These are phyloP conservation scores for Pleurotus cornucopiae DNA, from an alignment of 768 basidiomycete species.

Conservation along the genomic window DNA sequence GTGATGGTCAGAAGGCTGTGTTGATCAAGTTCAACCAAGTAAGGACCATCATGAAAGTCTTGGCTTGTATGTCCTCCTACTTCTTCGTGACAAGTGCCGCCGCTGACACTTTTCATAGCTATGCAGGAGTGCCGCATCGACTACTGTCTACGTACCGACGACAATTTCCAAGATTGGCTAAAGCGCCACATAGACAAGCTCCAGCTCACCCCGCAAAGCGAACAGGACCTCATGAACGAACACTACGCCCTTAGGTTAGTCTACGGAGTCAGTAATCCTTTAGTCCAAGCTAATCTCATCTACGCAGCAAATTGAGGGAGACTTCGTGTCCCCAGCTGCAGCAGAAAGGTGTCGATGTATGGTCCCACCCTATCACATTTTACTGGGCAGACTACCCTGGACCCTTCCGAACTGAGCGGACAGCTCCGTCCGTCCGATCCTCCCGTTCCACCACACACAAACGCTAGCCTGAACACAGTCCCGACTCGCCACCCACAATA, in stretches of 20 bases:
- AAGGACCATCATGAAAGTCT: not conserved
- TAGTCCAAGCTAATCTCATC: not conserved
- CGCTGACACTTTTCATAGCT: not conserved
- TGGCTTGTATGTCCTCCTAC: not conserved
- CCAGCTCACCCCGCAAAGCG: not conserved
- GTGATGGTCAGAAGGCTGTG: not conserved
- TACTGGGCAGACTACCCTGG: conserved; percentile 4
- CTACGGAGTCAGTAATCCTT: not conserved
- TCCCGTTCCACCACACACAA: too few species aligned
- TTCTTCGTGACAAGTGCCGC: not conserved
- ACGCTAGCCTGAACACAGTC: too few species aligned
- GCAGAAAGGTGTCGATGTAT: not conserved
- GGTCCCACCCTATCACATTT: not conserved
- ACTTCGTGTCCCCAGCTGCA: not conserved
- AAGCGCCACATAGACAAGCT: not conserved
- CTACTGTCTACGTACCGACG: not conserved
- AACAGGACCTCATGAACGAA: not conserved
- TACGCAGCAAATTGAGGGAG: not conserved
- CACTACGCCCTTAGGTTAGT: not conserved
- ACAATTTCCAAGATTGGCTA: conserved; percentile 3
- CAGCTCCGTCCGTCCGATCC: too few species aligned
- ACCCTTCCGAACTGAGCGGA: not conserved
- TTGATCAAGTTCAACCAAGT: conserved; percentile 1
- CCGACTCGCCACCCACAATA: too few species aligned
- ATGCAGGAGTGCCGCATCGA: conserved; percentile 1